phyloP scores from a whole-genome alignment of 345 rosid genomes.

The Hibiscus syriacus region DNA sequence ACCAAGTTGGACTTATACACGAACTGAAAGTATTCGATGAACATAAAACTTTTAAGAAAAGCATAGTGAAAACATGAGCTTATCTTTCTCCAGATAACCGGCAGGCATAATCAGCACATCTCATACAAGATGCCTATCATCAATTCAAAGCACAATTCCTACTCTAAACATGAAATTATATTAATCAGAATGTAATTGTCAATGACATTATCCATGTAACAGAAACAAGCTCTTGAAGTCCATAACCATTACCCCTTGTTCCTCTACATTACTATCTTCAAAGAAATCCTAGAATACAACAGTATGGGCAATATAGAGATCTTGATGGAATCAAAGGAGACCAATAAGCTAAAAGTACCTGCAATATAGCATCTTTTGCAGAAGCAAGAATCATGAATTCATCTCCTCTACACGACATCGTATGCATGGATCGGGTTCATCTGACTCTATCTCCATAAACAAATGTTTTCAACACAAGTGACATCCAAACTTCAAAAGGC shows the following conservation, averaged over 20 bases:
- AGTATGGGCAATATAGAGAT: conserved; percentile 1
- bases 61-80: too few relatives aligned
- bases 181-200: background rate
- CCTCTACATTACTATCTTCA: background rate
- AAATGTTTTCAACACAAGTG: background rate
- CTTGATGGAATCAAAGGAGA: background rate
- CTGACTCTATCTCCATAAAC: conserved; percentile 1
- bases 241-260: too few relatives aligned
- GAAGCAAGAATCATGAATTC: background rate
- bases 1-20: background rate
- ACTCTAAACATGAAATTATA: background rate
- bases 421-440: background rate
- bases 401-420: background rate
- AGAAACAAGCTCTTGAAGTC: conserved; percentile 2
- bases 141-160: background rate
- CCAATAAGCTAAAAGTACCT: conserved; percentile 19
- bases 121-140: too few relatives aligned
- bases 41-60: too few relatives aligned
- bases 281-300: conserved; percentile 16
- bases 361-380: conserved; percentile 6
- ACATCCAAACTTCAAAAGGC: background rate
- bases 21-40: background rate
- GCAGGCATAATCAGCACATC: too few relatives aligned
- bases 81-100: too few relatives aligned
- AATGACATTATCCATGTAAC: background rate